phyloP scores from a whole-genome alignment of 768 basidiomycete species.

The Thelephora ganbajun region DNA sequence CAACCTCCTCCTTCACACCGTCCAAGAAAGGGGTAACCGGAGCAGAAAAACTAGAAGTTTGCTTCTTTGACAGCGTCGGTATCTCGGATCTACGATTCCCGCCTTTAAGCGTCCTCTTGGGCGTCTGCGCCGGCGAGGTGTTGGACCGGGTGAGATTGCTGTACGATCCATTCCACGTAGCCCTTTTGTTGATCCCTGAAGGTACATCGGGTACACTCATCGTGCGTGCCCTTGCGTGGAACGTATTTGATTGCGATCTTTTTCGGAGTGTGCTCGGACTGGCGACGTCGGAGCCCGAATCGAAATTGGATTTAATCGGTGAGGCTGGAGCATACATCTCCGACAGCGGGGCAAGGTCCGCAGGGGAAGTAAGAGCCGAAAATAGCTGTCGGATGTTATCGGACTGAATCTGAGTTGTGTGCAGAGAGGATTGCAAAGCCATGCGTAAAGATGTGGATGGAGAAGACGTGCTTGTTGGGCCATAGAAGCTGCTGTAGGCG shows the following conservation, averaged over 20 bases:
- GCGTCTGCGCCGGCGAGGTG: constrained; percentile 28
- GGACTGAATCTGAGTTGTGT: constrained; percentile 67
- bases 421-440: constrained; percentile 57
- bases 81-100: constrained; percentile 46
- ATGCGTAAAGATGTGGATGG: constrained; percentile 47
- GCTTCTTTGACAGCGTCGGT: constrained; percentile 26
- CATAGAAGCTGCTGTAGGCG: constrained; percentile 21
- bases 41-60: constrained; percentile 24
- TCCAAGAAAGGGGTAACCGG: constrained; percentile 20
- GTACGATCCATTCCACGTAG: constrained; percentile 68
- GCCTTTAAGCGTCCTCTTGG: constrained; percentile 17
- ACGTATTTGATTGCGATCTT: too few relatives aligned
- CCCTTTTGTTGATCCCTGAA: constrained; percentile 31
- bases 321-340: constrained; percentile 86
- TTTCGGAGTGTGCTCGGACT: constrained; percentile 28
- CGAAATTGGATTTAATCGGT: constrained; percentile 23
- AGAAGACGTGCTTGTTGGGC: constrained; percentile 30
- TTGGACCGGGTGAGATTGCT: constrained; percentile 32
- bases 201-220: constrained; percentile 15
- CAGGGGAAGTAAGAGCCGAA: constrained; percentile 57
- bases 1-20: constrained; percentile 20
- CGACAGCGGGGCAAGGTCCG: constrained; percentile 60
- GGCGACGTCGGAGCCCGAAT: constrained; percentile 13
- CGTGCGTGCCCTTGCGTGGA: constrained; percentile 15
- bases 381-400: constrained; percentile 73